These are phyloP conservation scores for Atalantia buxifolia DNA, from an alignment of 345 rosid species.

Conservation along the genomic window DNA sequence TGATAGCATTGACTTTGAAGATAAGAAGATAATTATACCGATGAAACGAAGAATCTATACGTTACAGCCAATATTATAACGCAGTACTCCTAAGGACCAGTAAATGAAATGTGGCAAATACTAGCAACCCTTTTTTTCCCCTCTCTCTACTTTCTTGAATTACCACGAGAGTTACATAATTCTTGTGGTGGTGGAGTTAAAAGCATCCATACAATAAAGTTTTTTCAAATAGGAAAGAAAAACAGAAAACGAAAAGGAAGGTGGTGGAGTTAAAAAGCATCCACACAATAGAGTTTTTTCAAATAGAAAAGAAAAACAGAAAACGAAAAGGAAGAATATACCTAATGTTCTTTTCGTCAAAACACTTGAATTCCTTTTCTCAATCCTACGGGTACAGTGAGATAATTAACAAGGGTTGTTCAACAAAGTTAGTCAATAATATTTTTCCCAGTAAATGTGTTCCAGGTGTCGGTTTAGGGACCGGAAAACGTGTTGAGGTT, in stretches of 20 bases:
- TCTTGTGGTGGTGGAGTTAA: neutral
- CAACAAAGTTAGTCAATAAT: neutral
- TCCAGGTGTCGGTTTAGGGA: neutral
- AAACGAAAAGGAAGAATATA: neutral
- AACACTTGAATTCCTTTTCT: neutral
- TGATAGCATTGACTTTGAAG: constrained; percentile 13
- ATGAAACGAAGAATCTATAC: neutral
- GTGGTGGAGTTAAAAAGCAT: no score
- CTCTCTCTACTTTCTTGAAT: neutral
- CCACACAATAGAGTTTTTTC: neutral
- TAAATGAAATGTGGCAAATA: neutral
- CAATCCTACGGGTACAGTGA: neutral
- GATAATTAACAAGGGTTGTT: neutral
- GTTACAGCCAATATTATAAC: neutral
- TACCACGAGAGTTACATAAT: neutral
- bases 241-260: no score
- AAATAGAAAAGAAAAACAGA: neutral
- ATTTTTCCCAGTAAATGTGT: neutral
- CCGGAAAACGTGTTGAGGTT: neutral
- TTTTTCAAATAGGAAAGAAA: no score
- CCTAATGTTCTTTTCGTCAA: neutral
- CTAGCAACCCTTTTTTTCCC: neutral
- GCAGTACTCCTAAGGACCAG: neutral
- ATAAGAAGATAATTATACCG: neutral
- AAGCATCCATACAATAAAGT: no score